Evolutionary conservation across 2,329 filamentous ascomycete genomes (phyloP).

Genomic region (Scedosporium aurantiacum): DNA sequence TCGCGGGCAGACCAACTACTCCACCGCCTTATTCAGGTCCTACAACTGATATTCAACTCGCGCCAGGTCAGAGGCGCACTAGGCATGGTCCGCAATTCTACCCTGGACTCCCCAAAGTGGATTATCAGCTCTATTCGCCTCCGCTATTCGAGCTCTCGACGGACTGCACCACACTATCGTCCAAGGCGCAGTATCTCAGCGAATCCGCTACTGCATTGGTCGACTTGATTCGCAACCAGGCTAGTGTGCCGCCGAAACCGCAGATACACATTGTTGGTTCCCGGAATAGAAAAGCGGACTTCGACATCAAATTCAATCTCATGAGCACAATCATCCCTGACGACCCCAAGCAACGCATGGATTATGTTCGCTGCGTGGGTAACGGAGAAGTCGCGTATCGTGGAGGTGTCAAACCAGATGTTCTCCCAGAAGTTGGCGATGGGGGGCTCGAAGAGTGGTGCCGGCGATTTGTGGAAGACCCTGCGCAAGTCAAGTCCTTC

Average conservation of each 20-base stretch:
- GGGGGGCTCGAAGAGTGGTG: conserved; percentile 38
- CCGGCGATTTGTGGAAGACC: conserved; percentile 33
- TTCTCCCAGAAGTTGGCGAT: conserved; percentile 31
- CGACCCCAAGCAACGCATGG: conserved; percentile 30
- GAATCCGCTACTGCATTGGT: conserved; percentile 32
- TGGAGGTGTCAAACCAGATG: conserved; percentile 30
- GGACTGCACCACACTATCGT: conserved; percentile 36
- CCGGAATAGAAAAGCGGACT: conserved; percentile 34
- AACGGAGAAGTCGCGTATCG: conserved; percentile 38
- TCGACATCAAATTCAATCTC: conserved; percentile 42
- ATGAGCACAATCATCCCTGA: conserved; percentile 41
- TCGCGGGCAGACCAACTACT: not conserved
- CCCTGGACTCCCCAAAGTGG: conserved; percentile 34
- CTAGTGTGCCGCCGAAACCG: conserved; percentile 43
- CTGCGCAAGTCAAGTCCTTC: conserved; percentile 35
- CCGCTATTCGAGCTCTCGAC: conserved; percentile 38
- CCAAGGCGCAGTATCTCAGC: conserved; percentile 36
- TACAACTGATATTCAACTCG: not conserved
- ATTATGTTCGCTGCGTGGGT: conserved; percentile 42
- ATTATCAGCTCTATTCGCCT: conserved; percentile 42
- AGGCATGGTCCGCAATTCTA: conserved; percentile 21
- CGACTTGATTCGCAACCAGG: conserved; percentile 34
- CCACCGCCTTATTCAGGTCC: conserved; percentile 2
- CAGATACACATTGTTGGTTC: conserved; percentile 38
- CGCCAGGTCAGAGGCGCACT: not conserved